phyloP scores from a whole-genome alignment of 371 early-diverging fungal species.

The Mortierella sp. region DNA sequence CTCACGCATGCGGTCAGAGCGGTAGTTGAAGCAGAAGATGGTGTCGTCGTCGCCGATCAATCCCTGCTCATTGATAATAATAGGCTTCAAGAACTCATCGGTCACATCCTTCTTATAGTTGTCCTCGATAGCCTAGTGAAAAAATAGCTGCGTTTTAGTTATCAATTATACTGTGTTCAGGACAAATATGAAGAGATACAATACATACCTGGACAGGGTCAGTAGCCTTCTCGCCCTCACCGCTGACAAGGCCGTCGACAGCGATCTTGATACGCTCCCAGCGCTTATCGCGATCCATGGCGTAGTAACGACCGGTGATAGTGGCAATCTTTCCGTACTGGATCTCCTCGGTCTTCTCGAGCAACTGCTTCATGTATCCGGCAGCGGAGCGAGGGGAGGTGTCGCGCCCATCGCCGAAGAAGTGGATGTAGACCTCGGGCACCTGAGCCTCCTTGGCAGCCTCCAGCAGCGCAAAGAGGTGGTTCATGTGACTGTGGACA shows the following conservation, averaged over 20 bases:
- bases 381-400: conserved; percentile 92
- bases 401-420: conserved; percentile 99
- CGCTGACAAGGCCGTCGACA: conserved; percentile 89
- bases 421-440: conserved; percentile 95
- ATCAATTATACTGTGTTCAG: no score
- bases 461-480: conserved; percentile 87
- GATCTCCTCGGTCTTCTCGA: conserved; percentile 70
- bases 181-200: not conserved
- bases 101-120: conserved; percentile 90
- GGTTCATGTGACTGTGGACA: conserved; percentile 98
- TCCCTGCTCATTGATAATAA: conserved; percentile 85
- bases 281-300: conserved; percentile 99
- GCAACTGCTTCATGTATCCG: conserved; percentile 78
- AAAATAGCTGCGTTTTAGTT: not conserved
- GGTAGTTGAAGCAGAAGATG: conserved; percentile 94
- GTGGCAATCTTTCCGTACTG: conserved; percentile 92
- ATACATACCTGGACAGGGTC: conserved; percentile 68
- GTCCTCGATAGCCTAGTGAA: conserved; percentile 76
- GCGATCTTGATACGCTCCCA: conserved; percentile 98
- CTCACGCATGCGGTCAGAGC: conserved; percentile 99
- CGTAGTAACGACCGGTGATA: conserved; percentile 98
- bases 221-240: conserved; percentile 80
- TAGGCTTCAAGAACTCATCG: conserved; percentile 99
- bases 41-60: conserved; percentile 82
- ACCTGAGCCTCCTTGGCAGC: conserved; percentile 88